Base-by-base conservation (phyloP, 345 rosid genomes). In the Lepidium aucheri region DNA sequence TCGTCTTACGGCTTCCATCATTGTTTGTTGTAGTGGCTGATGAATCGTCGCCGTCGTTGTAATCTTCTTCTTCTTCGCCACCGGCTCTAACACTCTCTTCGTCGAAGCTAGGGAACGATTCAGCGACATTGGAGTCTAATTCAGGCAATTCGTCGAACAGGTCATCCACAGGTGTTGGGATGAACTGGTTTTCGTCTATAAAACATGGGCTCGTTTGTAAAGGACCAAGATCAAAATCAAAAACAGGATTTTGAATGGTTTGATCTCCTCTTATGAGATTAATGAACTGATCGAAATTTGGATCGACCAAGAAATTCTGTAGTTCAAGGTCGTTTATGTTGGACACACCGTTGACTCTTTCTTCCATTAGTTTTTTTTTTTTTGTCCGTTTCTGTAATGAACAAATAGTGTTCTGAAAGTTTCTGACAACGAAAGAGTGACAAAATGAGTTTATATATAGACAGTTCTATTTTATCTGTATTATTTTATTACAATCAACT, bases 281-380 rank as follows among this genome's bases (percentile, higher is more conserved):
- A 38, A 83, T 67, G 79, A 87, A 85, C 32, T 80, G 90, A 46
- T 84, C 79, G 18, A 87, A 82, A 42, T 80, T 80, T 42, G 86
- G 83, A 22, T 78, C 85, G 6, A 77, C 80, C 10, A 68, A 45
- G 83, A 86, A 84, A 22, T 84, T 79, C 9, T 72, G 84, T 4
- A 78, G 65, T 75, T 83, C 84, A 7, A 77, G 74, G 35, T 76
- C 79, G 63, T 57, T 65, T 10, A 20, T 57, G 71, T 67, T 72
- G 49, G 76, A 46, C 26, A 67, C 18, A 54, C 61, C 38, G 73
- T 70, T 68, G 58, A 74, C 77, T 66, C 68, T 53, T 59, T 50
- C 36, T 28, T 59, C 57, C 71, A 67, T 69, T 57, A 38, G 53
- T 34, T 4, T 33, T 33, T 18, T 59, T 18, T 59, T 26, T 68